Evolutionary conservation across 805 yeast species (phyloP).

Genomic region (Candida vartiovaarae): DNA sequence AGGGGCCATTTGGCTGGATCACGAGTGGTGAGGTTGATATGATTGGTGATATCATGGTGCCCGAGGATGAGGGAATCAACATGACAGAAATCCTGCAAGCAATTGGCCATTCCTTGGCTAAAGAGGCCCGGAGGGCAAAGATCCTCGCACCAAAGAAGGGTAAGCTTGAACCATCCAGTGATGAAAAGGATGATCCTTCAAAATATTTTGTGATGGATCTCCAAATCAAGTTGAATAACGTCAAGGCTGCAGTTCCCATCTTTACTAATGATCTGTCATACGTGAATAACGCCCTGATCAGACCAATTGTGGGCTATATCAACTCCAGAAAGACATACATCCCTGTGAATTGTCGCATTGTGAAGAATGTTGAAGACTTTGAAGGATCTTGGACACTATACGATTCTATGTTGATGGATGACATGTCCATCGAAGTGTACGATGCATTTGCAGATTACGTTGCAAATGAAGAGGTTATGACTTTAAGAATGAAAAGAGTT

Average conservation of each 20-base stretch:
- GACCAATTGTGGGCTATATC: conserved; percentile 94
- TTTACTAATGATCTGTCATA: conserved; percentile 85
- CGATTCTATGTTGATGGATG: conserved; percentile 87
- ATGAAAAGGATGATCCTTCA: conserved; percentile 29
- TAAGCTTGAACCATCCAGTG: conserved; percentile 1
- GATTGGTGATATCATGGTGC: conserved; percentile 84
- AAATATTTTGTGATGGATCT: conserved; percentile 72
- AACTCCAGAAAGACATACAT: conserved; percentile 85
- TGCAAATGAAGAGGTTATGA: conserved; percentile 74
- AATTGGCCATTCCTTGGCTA: conserved; percentile 39
- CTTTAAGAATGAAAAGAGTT: conserved; percentile 68
- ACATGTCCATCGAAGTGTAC: conserved; percentile 81
- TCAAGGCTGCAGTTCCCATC: conserved; percentile 83
- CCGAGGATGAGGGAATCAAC: conserved; percentile 50
- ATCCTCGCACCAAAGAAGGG: conserved; percentile 13
- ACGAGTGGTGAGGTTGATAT: conserved; percentile 87
- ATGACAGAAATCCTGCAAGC: conserved; percentile 41
- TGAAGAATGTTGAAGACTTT: conserved; percentile 74
- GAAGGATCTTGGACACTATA: conserved; percentile 96
- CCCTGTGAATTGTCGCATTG: conserved; percentile 77
- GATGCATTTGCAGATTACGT: conserved; percentile 86
- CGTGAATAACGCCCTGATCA: conserved; percentile 80
- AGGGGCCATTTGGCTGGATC: conserved; percentile 98
- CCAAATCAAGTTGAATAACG: conserved; percentile 73
- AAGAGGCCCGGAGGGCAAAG: conserved; percentile 37